These are phyloP conservation scores for Cercospora canescens DNA, from an alignment of 2,329 filamentous ascomycete species.

Conservation along the genomic window DNA sequence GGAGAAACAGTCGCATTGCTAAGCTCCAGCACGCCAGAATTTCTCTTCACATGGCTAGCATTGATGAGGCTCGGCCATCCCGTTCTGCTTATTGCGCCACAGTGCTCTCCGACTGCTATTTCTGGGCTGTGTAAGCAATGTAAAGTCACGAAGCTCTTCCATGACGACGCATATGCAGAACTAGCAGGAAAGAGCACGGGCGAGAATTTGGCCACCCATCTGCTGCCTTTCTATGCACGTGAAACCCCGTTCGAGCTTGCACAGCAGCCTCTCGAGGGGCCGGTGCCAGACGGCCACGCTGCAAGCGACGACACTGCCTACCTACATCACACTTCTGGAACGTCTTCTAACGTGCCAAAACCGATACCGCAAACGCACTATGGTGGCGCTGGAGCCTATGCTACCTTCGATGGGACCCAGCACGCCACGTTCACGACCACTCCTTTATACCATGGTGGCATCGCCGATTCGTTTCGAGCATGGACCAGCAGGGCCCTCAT, in stretches of 20 bases:
- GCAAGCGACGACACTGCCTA: slow-evolving; percentile 52
- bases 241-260: slow-evolving; percentile 9
- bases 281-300: slow-evolving; percentile 5
- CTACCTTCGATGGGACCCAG: slow-evolving; percentile 42
- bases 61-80: slow-evolving; percentile 57
- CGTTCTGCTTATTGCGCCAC: slow-evolving; percentile 58
- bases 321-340: slow-evolving; percentile 65
- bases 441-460: slow-evolving; percentile 65
- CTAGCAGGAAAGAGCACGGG: slow-evolving; percentile 27
- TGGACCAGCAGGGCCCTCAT: slow-evolving; percentile 62
- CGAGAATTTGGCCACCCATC: not conserved
- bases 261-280: not conserved
- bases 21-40: slow-evolving; percentile 57
- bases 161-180: slow-evolving; percentile 44
- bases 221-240: slow-evolving; percentile 19
- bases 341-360: slow-evolving; percentile 63
- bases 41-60: slow-evolving; percentile 62
- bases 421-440: slow-evolving; percentile 64
- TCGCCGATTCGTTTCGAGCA: slow-evolving; percentile 62
- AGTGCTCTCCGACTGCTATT: slow-evolving; percentile 50
- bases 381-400: slow-evolving; percentile 57
- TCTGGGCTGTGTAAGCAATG: slow-evolving; percentile 54
- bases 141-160: slow-evolving; percentile 45
- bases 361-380: slow-evolving; percentile 61
- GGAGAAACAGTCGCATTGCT: slow-evolving; percentile 53